Evolutionary conservation across 352 stramenopile species (phyloP), one percentile per base, ranked within the genome.

Genomic region (Phytophthora pistaciae): DNA sequence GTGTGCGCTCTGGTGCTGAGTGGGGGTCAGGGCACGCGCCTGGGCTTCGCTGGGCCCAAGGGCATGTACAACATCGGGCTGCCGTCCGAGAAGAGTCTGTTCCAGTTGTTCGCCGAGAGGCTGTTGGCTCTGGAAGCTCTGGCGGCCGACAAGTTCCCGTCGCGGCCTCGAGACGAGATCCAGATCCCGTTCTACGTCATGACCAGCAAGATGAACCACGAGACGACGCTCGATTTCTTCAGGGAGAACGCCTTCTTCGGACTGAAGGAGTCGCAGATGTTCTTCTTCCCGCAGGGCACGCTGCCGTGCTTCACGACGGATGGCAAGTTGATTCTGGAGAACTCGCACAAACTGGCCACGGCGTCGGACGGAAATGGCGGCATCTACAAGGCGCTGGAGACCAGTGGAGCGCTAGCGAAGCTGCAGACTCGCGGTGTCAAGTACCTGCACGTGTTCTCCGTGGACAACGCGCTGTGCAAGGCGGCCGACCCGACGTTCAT

Each of bases 391-490:
- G 94, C 98, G 13, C 81, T 99, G 40, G 64, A 91, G 25, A 81
- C 84, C 10, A 96, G 84, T 53, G 97, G 97, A 5, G 88, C 92
- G 5, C 71, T 99, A 0, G 68, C 60, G 0, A 81, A 96, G 54
- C 95, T 99, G 84, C 74, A 91, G 50, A n/a, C 73, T 16, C 61
- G 75, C 5, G 94, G 94, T 4, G 91, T 99, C 46, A 85, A 98
- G 74, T 97, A 98, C 73, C 67, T 99, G 58, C 96, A 99, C 72
- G 93, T 98, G 2, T 99, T 99, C 78, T 98, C 91, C 4, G 97
- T 99, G 55, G 98, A 99, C 77, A 99, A 99, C 83, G 94, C 91
- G 33, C 75, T 99, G n/a, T 96, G 97, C 27, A 97, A 97, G 65
- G 90, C 93, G 16, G 94, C 91, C 5, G 98, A 99, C 78, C 97